Base-by-base conservation (phyloP, 176 grass and related monocot genomes). In the Hyparrhenia diplandra region DNA sequence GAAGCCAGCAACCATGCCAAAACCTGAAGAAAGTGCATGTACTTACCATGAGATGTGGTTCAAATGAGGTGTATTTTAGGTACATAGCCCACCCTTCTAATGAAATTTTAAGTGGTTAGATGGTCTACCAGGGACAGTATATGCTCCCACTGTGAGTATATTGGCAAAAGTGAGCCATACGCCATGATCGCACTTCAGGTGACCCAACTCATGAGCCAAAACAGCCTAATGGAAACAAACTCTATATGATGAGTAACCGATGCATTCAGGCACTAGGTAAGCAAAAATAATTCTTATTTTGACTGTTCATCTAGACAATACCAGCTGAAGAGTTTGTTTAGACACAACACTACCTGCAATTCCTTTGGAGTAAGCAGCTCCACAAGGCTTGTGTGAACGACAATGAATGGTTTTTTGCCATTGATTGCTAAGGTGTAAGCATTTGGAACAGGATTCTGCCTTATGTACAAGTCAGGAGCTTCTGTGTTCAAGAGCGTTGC, bases 151-250 rank as follows among this genome's bases (percentile, higher is more conserved):
- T 57, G 92, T 93, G 71, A 98, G 79, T 83, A 95, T 95, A 72
- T 98, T 98, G 71, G 95, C 92, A 82, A 98, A 93, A 75, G 95
- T 92, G 65, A 98, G 95, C 95, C 95, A 95, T 4, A 98, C 88
- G 0, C 92, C 95, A 86, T 98, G 95, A 75, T 98, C 95, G 32
- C 92, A 98, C 75, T 95, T 98, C 13, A 98, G 87, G 69, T 98
- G 95, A 31, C 92, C 95, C 92, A 94, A 81, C 78, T 98, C 95
- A 91, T 98, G 95, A 69, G 95, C 92, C 82, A 98, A 91, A 88
- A 98, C 95, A 91, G 88, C 95, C 95, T 98, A 75, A 60, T 79
- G 45, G 87, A 85, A 94, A 83, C 29, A 78, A 86, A 81, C 1
- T 21, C 16, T 42, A 57, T 25, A 80, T 27, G 13, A 23, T 69